Base-by-base conservation (phyloP, 2,329 filamentous ascomycete species). In the Pseudocercospora macadamiae region DNA sequence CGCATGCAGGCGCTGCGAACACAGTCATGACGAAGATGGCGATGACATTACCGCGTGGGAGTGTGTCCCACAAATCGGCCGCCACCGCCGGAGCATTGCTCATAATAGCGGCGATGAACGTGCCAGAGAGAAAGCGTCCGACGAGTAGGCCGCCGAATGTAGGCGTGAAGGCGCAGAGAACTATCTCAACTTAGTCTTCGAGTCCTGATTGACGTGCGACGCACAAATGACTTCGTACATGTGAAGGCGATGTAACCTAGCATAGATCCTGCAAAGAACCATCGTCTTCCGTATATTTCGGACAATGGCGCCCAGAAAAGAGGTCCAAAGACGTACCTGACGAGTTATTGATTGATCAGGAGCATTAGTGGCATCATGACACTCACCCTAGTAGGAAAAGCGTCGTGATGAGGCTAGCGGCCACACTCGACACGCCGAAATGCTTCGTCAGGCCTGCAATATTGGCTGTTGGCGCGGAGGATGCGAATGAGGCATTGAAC, bases 41-140 rank as follows among this genome's bases (percentile, higher is more conserved):
- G 78, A 84, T 82, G 8, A 36, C 47, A 34, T 57, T 83, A 4
- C 79, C 78, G 23, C 83, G 76, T 64, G 83, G 76, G 4, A 82
- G 57, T 0, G 81, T 78, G 18, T 77, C 74, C 82, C 82, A 85
- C 6, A 85, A 66, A 63, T 85, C 69, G 77, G 81, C 82, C 9
- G 85, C 66, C 1, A 85, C 77, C 4, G 82, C 83, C 0, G 76
- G 76, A 7, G 72, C 66, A 62, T 79, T 79, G 16, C 72, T 73
- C 47, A 79, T 63, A 1, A 76, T 54, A 0, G 81, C 78, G n/a
- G 78, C 77, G 3, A 83, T 81, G 62, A 84, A 82, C 0, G 81
- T 83, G 12, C 83, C 83, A 0, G 80, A 79, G 19, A 86, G 65
- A 65, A 86, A 84, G 2, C 83, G 74, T 2, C 83, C 82, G 3